Evolutionary conservation across 2,329 filamentous ascomycete genomes (phyloP).

Genomic region (Cladophialophora carrionii): DNA sequence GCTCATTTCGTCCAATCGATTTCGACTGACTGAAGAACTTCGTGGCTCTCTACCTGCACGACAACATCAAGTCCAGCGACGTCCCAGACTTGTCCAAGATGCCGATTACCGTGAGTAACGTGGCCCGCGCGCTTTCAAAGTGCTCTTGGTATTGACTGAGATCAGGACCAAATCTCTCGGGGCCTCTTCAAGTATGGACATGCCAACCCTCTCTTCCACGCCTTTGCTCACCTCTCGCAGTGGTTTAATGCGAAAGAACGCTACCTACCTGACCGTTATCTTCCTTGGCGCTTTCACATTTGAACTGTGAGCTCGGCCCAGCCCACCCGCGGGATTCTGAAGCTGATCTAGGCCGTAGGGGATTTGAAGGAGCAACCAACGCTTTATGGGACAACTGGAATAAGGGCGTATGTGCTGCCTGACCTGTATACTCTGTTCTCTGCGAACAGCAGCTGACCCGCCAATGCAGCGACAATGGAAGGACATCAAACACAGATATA

Average conservation of each 20-base stretch:
- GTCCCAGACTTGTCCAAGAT: slow-evolving; percentile 21
- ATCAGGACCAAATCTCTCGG: slow-evolving; percentile 52
- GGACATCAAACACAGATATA: slow-evolving; percentile 91
- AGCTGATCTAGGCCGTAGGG: slow-evolving; percentile 55
- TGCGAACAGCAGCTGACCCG: slow-evolving; percentile 14
- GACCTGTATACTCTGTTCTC: background rate
- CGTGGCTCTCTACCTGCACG: background rate
- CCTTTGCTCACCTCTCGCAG: slow-evolving; percentile 55
- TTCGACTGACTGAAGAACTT: background rate
- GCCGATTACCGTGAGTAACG: slow-evolving; percentile 53
- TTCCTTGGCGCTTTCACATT: slow-evolving; percentile 88
- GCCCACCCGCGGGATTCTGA: background rate
- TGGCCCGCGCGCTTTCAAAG: background rate
- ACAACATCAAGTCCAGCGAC: background rate
- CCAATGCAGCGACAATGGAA: slow-evolving; percentile 91
- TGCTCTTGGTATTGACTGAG: slow-evolving; percentile 7
- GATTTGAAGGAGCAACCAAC: slow-evolving; percentile 80
- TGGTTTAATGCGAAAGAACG: slow-evolving; percentile 82
- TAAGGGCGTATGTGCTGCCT: slow-evolving; percentile 72
- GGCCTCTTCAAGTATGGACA: slow-evolving; percentile 64
- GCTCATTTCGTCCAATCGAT: slow-evolving; percentile 1
- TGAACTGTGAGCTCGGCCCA: slow-evolving; percentile 73
- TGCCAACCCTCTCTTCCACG: background rate
- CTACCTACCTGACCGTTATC: slow-evolving; percentile 80
- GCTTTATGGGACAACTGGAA: slow-evolving; percentile 85